Evolutionary conservation across 768 basidiomycete species (phyloP), one percentile per base, ranked within the genome.

Genomic region (Fibroporia radiculosa): DNA sequence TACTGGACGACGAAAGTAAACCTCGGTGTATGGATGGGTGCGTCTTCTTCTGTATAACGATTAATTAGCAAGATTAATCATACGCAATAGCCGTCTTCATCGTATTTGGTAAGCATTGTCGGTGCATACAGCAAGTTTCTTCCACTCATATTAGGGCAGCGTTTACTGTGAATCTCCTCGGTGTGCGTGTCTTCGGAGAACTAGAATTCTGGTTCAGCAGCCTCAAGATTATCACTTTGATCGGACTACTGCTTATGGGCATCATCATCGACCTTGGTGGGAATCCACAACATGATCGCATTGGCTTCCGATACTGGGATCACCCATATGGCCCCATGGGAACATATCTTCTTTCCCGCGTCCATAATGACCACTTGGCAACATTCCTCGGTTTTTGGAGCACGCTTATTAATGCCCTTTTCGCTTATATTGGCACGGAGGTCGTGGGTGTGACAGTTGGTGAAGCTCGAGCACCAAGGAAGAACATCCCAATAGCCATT

Each of bases 381-480:
- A 74, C 73, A 47, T 83, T 84, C 68, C 67, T 80, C 18, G 82
- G 80, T 10, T 82, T 88, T 58, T 87, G 82, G 77, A 69, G 75
- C 13, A 79, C 80, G 3, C 62, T 86, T 35, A 80, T 77, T 37
- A 87, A 81, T 49, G 84, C 80, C 20, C 67, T 83, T 3, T 87
- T 88, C 62, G 80, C 83, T 12, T 81, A 75, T 58, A 76, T 80
- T 47, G 82, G 84, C 24, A 90, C 84, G 16, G 85, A 90, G 61
- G 68, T 86, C 14, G 78, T 90, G 47, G 84, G 84, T 56, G 77
- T 85, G 47, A 68, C 67, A 22, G 75, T 67, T n/a, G 59, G 63
- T 34, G 60, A 78, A 67, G 80, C 79, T 10, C 73, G 84, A 57
- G 82, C 87, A 62, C 85, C 84, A 26, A 68, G 83, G 48, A 75